phyloP scores from a whole-genome alignment of 2,329 filamentous ascomycete genomes.

The Claviceps humidiphila region DNA sequence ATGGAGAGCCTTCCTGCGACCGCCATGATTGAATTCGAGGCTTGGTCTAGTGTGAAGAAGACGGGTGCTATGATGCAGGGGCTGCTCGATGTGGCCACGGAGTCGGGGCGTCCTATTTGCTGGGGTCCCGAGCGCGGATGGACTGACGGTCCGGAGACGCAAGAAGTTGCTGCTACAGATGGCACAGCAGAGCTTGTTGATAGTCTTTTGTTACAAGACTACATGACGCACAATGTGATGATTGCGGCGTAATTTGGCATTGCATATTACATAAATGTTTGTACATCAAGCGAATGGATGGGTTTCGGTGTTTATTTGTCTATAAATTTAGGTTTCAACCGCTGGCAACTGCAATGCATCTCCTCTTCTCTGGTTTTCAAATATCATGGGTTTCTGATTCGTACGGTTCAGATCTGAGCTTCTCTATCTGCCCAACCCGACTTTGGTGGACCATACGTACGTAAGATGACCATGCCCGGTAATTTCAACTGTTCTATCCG shows the following conservation, averaged over 20 bases:
- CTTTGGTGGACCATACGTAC: neutral
- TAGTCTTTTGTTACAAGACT: conserved; percentile 7
- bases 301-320: neutral
- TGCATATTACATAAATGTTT: no score
- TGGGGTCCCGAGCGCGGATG: conserved; percentile 59
- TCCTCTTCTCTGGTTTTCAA: neutral
- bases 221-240: conserved; percentile 8
- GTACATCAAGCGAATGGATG: neutral
- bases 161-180: neutral
- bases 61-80: conserved; percentile 50
- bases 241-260: conserved; percentile 8
- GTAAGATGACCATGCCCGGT: no score
- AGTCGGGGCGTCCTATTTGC: conserved; percentile 37
- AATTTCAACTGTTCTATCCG: no score
- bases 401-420: neutral
- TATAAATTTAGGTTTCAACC: neutral
- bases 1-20: conserved; percentile 44
- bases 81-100: conserved; percentile 38
- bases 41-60: conserved; percentile 50
- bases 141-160: conserved; percentile 37
- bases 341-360: neutral
- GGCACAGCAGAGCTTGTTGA: conserved; percentile 3
- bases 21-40: conserved; percentile 54
- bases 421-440: neutral
- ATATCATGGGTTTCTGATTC: neutral